Conservation (phyloP, 163 green algal genomes). For the Scenedesmus sp. region DNA sequence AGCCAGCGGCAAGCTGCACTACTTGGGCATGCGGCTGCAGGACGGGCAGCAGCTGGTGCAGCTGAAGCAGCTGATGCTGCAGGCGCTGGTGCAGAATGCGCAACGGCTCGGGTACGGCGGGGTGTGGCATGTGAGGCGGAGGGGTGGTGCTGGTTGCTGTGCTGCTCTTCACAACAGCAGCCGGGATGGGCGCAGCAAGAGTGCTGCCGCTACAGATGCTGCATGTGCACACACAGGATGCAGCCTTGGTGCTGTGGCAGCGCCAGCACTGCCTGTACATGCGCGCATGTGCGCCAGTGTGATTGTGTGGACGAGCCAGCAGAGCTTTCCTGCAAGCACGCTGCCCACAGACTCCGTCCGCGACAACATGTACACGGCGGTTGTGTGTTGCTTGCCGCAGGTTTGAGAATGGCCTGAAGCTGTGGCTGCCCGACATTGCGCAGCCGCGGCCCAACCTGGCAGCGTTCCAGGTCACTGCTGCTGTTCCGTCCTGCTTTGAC, state of each 20-base stretch:
- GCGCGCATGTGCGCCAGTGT: neutral
- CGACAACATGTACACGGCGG: neutral
- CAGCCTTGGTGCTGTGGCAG: neutral
- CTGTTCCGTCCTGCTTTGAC: conserved; percentile 72
- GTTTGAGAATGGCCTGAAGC: conserved; percentile 5
- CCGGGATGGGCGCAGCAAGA: neutral
- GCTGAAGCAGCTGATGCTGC: conserved; percentile 63
- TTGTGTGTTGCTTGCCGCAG: neutral
- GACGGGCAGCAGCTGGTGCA: conserved; percentile 55
- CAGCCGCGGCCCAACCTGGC: conserved; percentile 74
- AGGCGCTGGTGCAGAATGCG: conserved; percentile 26
- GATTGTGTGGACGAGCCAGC: neutral
- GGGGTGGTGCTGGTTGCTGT: neutral
- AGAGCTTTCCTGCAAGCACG: neutral
- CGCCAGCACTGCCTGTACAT: neutral
- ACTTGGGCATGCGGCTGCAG: conserved; percentile 53
- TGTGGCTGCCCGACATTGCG: conserved; percentile 60
- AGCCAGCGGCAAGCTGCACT: conserved; percentile 47
- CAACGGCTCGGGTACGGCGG: neutral
- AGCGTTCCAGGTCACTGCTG: conserved; percentile 78
- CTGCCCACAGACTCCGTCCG: too few species aligned
- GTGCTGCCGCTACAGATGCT: neutral
- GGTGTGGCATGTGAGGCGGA: neutral
- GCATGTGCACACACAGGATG: neutral
- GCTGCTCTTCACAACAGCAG: neutral